Percentiles rank a stretch among this genome's conserved stretches.
These are phyloP conservation scores for Acer campestre DNA, from an alignment of 345 rosid species.

Conservation along the genomic window DNA sequence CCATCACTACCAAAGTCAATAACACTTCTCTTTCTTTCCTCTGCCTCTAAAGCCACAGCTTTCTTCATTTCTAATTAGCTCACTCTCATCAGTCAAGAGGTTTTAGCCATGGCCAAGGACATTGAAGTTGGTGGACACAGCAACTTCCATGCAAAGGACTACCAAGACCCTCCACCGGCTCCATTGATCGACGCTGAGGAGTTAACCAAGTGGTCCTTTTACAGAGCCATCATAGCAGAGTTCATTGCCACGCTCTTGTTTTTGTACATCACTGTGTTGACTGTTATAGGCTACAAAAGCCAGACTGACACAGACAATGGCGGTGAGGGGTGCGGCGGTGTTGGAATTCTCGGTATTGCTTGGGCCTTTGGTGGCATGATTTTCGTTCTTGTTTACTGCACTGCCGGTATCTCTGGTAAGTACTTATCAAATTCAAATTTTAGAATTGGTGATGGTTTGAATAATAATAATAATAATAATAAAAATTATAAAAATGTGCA, in stretches of 20 bases:
- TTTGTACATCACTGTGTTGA: slow-evolving; percentile 61
- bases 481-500: slow-evolving; percentile 13
- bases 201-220: slow-evolving; percentile 53
- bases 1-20: neutral
- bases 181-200: slow-evolving; percentile 54
- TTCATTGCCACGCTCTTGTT: slow-evolving; percentile 67
- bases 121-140: slow-evolving; percentile 39
- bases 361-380: slow-evolving; percentile 86
- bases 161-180: slow-evolving; percentile 61
- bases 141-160: slow-evolving; percentile 54
- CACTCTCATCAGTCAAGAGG: neutral
- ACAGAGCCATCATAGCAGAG: slow-evolving; percentile 65
- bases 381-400: slow-evolving; percentile 69
- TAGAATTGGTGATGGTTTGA: too few species aligned
- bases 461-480: too few species aligned
- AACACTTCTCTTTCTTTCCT: neutral
- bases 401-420: slow-evolving; percentile 69
- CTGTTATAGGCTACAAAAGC: slow-evolving; percentile 64
- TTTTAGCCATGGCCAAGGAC: slow-evolving; percentile 50
- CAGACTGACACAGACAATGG: slow-evolving; percentile 24
- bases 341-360: slow-evolving; percentile 65
- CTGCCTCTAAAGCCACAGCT: too few species aligned
- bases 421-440: neutral
- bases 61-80: neutral
- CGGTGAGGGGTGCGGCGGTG: slow-evolving; percentile 48